Conservation (phyloP, 1,139 yeast genomes). For the Candida buenavistaensis region DNA sequence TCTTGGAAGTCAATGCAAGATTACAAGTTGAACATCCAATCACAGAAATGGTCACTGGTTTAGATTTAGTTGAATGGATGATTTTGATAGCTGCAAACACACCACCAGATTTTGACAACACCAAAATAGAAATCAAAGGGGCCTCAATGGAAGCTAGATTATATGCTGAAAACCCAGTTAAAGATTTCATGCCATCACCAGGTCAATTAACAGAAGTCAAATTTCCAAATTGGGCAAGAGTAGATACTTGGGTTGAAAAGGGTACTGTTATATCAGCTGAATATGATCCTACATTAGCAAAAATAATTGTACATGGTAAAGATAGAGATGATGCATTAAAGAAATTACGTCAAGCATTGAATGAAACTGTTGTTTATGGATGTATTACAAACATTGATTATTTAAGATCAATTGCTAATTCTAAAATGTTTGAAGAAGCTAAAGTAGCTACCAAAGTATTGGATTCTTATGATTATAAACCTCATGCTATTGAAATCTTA, state of each 20-base stretch:
- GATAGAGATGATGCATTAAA: slow-evolving; percentile 81
- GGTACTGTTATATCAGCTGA: slow-evolving; percentile 92
- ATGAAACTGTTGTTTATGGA: slow-evolving; percentile 86
- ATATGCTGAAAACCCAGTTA: slow-evolving; percentile 95
- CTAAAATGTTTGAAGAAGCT: slow-evolving; percentile 81
- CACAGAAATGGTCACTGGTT: slow-evolving; percentile 91
- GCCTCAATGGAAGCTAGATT: slow-evolving; percentile 96
- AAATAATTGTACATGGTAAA: slow-evolving; percentile 90
- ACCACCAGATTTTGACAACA: slow-evolving; percentile 73
- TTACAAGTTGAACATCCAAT: slow-evolving; percentile 97
- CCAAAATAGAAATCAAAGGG: slow-evolving; percentile 65
- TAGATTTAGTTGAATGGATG: slow-evolving; percentile 98
- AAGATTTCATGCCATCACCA: slow-evolving; percentile 93
- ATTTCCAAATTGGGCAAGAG: slow-evolving; percentile 88
- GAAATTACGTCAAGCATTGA: slow-evolving; percentile 75
- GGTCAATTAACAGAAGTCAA: slow-evolving; percentile 85
- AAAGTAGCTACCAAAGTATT: slow-evolving; percentile 83
- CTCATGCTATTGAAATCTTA: slow-evolving; percentile 80
- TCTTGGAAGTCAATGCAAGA: slow-evolving; percentile 94
- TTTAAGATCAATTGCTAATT: slow-evolving; percentile 78
- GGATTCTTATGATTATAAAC: slow-evolving; percentile 76
- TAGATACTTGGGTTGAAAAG: slow-evolving; percentile 90
- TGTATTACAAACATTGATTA: slow-evolving; percentile 90
- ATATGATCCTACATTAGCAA: slow-evolving; percentile 95
- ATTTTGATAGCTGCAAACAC: slow-evolving; percentile 83